Evolutionary conservation across 1,139 yeast species (phyloP).

Genomic region (Pichia terricola): DNA sequence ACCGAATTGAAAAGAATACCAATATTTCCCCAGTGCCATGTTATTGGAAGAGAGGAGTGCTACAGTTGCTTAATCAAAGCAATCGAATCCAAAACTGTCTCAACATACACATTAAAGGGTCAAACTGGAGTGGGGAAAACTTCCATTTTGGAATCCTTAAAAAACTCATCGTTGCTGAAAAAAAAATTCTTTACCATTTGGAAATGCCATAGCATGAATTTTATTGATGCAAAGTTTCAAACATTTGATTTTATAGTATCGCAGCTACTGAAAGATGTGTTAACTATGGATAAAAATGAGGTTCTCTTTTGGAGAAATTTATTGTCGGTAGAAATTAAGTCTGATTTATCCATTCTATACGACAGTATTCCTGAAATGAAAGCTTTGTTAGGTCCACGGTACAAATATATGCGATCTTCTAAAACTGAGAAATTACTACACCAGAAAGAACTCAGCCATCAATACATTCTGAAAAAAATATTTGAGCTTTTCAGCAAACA

Average conservation of each 20-base stretch:
- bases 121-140: conserved; percentile 43
- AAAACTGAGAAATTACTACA: conserved; percentile 15
- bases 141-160: conserved; percentile 34
- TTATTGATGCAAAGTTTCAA: conserved; percentile 23
- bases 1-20: conserved; percentile 6
- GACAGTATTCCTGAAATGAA: conserved; percentile 38
- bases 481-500: conserved; percentile 32
- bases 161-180: conserved; percentile 29
- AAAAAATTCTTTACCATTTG: conserved; percentile 35
- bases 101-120: conserved; percentile 33
- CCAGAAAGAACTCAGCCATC: conserved; percentile 32
- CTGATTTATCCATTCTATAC: conserved; percentile 37
- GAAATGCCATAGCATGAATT: conserved; percentile 29
- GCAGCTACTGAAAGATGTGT: conserved; percentile 34
- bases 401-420: conserved; percentile 22
- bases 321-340: conserved; percentile 32
- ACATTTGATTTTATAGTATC: conserved; percentile 31
- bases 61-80: conserved; percentile 23
- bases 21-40: conserved; percentile 26
- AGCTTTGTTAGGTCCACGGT: conserved; percentile 36
- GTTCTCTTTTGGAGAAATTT: conserved; percentile 37
- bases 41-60: conserved; percentile 32
- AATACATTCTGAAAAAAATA: conserved; percentile 35
- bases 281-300: conserved; percentile 31
- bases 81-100: conserved; percentile 26